Evolutionary conservation across 345 rosid genomes (phyloP).

Genomic region (Mercurialis annua): DNA sequence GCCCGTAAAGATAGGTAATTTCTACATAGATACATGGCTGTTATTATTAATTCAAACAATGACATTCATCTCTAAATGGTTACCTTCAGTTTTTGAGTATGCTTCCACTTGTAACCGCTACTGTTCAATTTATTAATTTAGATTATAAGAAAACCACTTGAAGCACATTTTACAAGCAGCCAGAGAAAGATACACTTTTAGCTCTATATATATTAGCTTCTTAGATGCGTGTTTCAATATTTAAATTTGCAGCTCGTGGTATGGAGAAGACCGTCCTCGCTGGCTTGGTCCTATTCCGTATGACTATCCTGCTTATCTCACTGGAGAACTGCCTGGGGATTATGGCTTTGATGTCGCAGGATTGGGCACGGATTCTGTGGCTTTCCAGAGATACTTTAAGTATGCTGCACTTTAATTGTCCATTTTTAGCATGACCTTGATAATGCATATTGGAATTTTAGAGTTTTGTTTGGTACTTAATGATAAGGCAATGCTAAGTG

Average conservation of each 20-base stretch:
- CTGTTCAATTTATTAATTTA: too few species aligned
- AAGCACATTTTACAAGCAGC: not conserved
- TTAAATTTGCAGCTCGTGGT: constrained; percentile 62
- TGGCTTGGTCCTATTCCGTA: constrained; percentile 95
- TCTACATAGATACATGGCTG: constrained; percentile 12
- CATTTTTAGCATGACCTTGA: not conserved
- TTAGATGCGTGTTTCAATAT: not conserved
- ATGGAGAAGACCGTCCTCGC: constrained; percentile 83
- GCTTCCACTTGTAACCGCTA: too few species aligned
- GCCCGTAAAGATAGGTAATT: constrained; percentile 77
- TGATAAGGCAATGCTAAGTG: not conserved
- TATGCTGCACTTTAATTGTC: constrained; percentile 22
- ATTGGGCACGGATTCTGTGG: constrained; percentile 56
- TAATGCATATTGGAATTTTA: constrained; percentile 1
- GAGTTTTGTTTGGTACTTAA: not conserved
- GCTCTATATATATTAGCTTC: not conserved
- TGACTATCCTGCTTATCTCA: constrained; percentile 67
- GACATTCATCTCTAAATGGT: too few species aligned
- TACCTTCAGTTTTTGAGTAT: too few species aligned
- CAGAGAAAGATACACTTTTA: not conserved
- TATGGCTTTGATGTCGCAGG: constrained; percentile 93
- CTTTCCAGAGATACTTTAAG: constrained; percentile 72
- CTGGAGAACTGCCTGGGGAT: constrained; percentile 86
- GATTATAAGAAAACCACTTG: not conserved
- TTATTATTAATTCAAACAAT: too few species aligned